Conservation (phyloP, 352 stramenopile genomes). For the Lagenidium giganteum region DNA sequence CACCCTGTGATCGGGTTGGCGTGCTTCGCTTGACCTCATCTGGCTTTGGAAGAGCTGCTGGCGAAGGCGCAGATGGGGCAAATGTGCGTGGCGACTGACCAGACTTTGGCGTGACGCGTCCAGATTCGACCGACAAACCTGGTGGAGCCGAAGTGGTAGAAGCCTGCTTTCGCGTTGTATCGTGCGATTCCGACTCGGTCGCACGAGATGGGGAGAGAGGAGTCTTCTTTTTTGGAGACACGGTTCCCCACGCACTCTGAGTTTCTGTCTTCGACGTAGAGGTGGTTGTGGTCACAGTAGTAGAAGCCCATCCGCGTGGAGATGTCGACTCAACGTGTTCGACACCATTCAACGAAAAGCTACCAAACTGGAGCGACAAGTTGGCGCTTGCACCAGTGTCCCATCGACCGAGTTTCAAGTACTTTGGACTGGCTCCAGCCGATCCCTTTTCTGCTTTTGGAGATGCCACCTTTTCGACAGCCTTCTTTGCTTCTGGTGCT, state of each 20-base stretch:
- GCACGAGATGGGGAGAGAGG: slow-evolving; percentile 42
- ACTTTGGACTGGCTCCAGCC: slow-evolving; percentile 50
- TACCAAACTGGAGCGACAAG: slow-evolving; percentile 83
- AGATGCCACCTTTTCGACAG: slow-evolving; percentile 6
- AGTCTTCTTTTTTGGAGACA: slow-evolving; percentile 69
- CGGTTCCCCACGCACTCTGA: slow-evolving; percentile 46
- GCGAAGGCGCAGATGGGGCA: slow-evolving; percentile 71
- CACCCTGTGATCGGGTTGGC: slow-evolving; percentile 43
- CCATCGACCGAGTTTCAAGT: slow-evolving; percentile 85
- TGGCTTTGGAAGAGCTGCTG: slow-evolving; percentile 81
- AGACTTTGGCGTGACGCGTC: slow-evolving; percentile 60
- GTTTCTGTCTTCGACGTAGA: slow-evolving; percentile 21
- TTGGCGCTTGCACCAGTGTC: slow-evolving; percentile 61
- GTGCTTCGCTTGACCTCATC: slow-evolving; percentile 80
- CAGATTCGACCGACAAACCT: slow-evolving; percentile 62
- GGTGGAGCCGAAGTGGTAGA: slow-evolving; percentile 53
- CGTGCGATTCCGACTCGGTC: slow-evolving; percentile 20
- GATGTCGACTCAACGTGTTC: slow-evolving; percentile 54
- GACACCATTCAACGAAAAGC: slow-evolving; percentile 76
- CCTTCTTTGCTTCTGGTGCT: too few relatives aligned
- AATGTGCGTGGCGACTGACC: slow-evolving; percentile 56
- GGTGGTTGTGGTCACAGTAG: slow-evolving; percentile 36
- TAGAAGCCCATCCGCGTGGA: slow-evolving; percentile 52
- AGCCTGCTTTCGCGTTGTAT: slow-evolving; percentile 19
- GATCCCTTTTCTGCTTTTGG: slow-evolving; percentile 9